These are phyloP conservation scores for Leishmania aethiopica DNA, from an alignment of 208 protist genomes.

Conservation along the genomic window DNA sequence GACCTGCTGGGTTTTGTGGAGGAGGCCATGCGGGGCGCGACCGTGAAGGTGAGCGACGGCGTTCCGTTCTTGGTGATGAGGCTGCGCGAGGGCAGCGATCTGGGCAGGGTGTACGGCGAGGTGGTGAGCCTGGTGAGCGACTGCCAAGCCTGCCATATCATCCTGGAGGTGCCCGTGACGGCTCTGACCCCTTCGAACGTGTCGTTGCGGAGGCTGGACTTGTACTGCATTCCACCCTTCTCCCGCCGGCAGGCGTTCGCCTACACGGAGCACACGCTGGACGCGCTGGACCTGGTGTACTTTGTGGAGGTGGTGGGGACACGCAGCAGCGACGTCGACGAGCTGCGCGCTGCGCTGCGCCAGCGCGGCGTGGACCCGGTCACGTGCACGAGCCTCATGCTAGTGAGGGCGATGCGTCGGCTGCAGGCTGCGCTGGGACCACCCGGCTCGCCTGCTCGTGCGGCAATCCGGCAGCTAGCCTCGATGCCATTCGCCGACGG, in stretches of 20 bases:
- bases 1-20: constrained; percentile 37
- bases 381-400: too few species aligned
- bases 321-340: constrained; percentile 85
- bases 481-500: constrained; percentile 55
- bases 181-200: constrained; percentile 56
- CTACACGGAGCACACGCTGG: constrained; percentile 75
- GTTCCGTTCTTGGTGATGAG: constrained; percentile 76
- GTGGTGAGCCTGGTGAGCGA: constrained; percentile 72
- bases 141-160: constrained; percentile 65
- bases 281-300: constrained; percentile 73
- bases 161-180: constrained; percentile 79
- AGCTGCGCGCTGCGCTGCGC: constrained; percentile 46
- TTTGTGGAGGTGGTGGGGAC: constrained; percentile 80
- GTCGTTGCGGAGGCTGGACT: constrained; percentile 70
- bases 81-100: constrained; percentile 58
- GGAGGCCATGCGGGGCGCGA: constrained; percentile 44
- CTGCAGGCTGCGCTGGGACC: constrained; percentile 1
- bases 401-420: too few species aligned
- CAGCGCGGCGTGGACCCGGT: too few species aligned
- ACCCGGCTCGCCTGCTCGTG: constrained; percentile 28
- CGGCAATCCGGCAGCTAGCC: constrained; percentile 56
- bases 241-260: constrained; percentile 63
- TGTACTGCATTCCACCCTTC: constrained; percentile 80
- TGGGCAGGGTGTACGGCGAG: constrained; percentile 75
- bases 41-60: constrained; percentile 27